Evolutionary conservation across 805 yeast genomes (phyloP), one percentile per base, ranked within the genome.

Genomic region (Starmera caribaea): DNA sequence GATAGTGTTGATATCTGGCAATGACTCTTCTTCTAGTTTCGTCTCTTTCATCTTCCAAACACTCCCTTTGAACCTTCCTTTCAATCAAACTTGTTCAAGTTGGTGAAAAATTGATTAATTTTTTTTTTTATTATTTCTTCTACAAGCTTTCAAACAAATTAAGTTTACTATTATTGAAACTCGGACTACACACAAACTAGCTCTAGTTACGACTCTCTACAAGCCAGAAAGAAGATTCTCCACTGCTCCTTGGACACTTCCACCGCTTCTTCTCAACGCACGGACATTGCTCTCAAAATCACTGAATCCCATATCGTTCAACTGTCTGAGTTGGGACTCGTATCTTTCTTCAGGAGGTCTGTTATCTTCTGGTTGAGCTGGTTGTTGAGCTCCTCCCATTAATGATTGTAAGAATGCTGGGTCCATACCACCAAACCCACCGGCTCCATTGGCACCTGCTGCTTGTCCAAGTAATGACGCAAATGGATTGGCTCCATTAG

Each of bases 201-300:
- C n/a, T n/a, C n/a, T n/a, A n/a, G n/a, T n/a, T n/a, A 27, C 12
- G 30, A 9, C 8, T 8, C 30, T 9, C 16, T 32, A 32, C 5
- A 11, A 11, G 11, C 83, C 84, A 45, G 72, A 81, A 42, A 89
- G 70, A 50, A 89, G 66, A 39, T 86, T 84, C 61, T 90, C 97
- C 38, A 90, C 70, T 10, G 98, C 98, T 35, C 97, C 97, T 64
- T 90, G 96, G 21, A 90, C 97, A 46, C 89, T 85, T 8, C 98
- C 98, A 29, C 98, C 98, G 40, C 90, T 78, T 63, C 97, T 78
- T 66, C 97, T 78, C 52, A 92, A 71, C 2, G 97, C 97, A 26
- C 78, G 79, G 17, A 92, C 88, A 55, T 92, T 92, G 49, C 85
- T 73, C 49, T 90, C 97, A 57, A 90, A 90, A 49, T 90, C 97